Evolutionary conservation across 495 filamentous ascomycete genomes (phyloP), one percentile per base, ranked within the genome.

Genomic region (Penicillium odoratum): DNA sequence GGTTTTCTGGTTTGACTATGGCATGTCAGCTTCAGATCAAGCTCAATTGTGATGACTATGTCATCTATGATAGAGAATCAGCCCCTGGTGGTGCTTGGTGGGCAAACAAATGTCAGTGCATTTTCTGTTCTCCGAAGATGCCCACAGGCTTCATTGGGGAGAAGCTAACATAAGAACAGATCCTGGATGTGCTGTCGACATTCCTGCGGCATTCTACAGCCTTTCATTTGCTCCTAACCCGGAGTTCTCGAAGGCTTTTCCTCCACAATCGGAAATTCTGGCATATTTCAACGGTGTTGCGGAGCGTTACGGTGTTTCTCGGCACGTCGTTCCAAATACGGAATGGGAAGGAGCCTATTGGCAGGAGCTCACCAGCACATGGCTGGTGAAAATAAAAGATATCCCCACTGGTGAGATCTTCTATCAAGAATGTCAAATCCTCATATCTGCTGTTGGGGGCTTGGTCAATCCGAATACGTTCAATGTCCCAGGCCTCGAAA

Each of bases 361-460:
- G 34, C 8, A 11, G 10, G 34, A 38, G 10, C 10, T 13, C 34
- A 11, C 34, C 34, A 38, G 11, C 10, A 38, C 34, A 7, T 38
- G 34, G 34, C 11, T 11, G 8, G 10, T 38, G 11, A 11, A 11
- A 0, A 9, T 38, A 0, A 9, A 11, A 10, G 3, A 69, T 64
- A 71, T 53, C 64, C 66, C 48, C 9, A 67, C 48, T 7, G 51
- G 56, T 5, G 49, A 49, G 40, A 11, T 29, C 0, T 65, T 60
- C 36, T 21, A 13, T 8, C 73, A 75, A 34, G 62, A 74, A 42
- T 76, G 72, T 44, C 79, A 79, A 57, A 69, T 84, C n/a, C 63
- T 85, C 5, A 67, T 84, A 11, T 76, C 70, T 31, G 74, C 73
- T 13, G 76, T 80, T 21, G 82, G 82, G 1, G 65, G 66, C 1